phyloP scores from a whole-genome alignment of 2,329 filamentous ascomycete genomes.

The Diplodia mutila region DNA sequence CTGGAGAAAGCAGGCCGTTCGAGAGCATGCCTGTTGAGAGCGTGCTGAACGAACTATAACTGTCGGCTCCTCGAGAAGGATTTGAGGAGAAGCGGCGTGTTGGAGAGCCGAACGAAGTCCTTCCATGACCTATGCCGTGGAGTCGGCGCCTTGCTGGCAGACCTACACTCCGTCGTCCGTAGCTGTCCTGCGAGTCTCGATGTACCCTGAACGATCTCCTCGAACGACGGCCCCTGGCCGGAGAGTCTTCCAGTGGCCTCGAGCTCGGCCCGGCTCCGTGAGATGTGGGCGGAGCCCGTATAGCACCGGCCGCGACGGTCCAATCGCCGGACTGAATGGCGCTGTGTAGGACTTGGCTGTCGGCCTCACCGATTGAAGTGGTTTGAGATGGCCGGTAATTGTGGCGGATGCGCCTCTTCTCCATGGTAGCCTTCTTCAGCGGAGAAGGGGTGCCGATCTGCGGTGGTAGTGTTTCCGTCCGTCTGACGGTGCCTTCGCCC shows the following conservation, averaged over 20 bases:
- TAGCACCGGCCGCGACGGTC: slow-evolving; percentile 31
- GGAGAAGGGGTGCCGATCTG: slow-evolving; percentile 30
- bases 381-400: slow-evolving; percentile 40
- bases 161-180: slow-evolving; percentile 31
- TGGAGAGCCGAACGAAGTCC: slow-evolving; percentile 30
- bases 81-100: slow-evolving; percentile 2
- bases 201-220: slow-evolving; percentile 23
- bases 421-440: slow-evolving; percentile 9
- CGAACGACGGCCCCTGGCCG: slow-evolving; percentile 26
- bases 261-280: slow-evolving; percentile 41
- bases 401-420: slow-evolving; percentile 2
- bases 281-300: slow-evolving; percentile 32
- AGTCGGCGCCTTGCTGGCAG: slow-evolving; percentile 39
- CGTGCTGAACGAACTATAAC: slow-evolving; percentile 44
- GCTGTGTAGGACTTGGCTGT: slow-evolving; percentile 38
- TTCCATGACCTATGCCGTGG: slow-evolving; percentile 38
- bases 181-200: slow-evolving; percentile 32
- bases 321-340: slow-evolving; percentile 38
- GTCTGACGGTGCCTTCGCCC: slow-evolving; percentile 32
- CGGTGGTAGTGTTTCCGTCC: slow-evolving; percentile 42
- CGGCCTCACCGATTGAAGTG: slow-evolving; percentile 46
- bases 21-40: slow-evolving; percentile 42
- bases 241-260: slow-evolving; percentile 36
- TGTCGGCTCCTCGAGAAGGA: slow-evolving; percentile 35
- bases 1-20: slow-evolving; percentile 38